These are phyloP conservation scores for Xylaria sp. DNA, from an alignment of 2,329 filamentous ascomycete genomes.

Conservation along the genomic window DNA sequence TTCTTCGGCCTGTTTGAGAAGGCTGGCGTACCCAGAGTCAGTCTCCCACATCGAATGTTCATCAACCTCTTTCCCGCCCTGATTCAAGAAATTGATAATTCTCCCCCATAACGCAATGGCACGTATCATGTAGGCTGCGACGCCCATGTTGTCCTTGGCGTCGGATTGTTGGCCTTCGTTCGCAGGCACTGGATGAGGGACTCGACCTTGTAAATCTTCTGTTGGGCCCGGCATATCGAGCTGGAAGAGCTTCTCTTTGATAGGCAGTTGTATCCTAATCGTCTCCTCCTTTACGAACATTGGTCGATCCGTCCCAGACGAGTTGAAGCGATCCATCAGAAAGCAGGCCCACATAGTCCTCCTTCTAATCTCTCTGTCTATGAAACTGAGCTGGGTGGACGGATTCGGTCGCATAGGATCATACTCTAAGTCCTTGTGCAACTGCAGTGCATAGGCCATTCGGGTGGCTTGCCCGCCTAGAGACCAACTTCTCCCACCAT, in stretches of 20 bases:
- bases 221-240: slow-evolving; percentile 91
- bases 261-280: slow-evolving; percentile 87
- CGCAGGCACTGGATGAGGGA: slow-evolving; percentile 69
- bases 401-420: slow-evolving; percentile 75
- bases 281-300: slow-evolving; percentile 91
- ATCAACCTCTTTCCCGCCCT: slow-evolving; percentile 86
- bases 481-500: slow-evolving; percentile 95
- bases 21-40: slow-evolving; percentile 77
- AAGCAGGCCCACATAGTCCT: slow-evolving; percentile 99
- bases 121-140: slow-evolving; percentile 88
- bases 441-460: slow-evolving; percentile 95
- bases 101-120: slow-evolving; percentile 89
- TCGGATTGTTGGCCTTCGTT: slow-evolving; percentile 73
- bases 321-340: slow-evolving; percentile 97
- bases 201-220: slow-evolving; percentile 79
- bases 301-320: slow-evolving; percentile 90
- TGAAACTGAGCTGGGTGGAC: slow-evolving; percentile 79
- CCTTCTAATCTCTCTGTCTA: slow-evolving; percentile 90
- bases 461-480: slow-evolving; percentile 93
- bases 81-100: slow-evolving; percentile 88
- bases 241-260: slow-evolving; percentile 89
- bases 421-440: slow-evolving; percentile 90
- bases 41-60: slow-evolving; percentile 81
- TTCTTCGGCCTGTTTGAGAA: slow-evolving; percentile 76
- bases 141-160: slow-evolving; percentile 88